A percentile compares a stretch with the other conserved stretches of the same genome.
Evolutionary conservation across 768 basidiomycete genomes (phyloP).

Genomic region (Hortiboletus campestris): DNA sequence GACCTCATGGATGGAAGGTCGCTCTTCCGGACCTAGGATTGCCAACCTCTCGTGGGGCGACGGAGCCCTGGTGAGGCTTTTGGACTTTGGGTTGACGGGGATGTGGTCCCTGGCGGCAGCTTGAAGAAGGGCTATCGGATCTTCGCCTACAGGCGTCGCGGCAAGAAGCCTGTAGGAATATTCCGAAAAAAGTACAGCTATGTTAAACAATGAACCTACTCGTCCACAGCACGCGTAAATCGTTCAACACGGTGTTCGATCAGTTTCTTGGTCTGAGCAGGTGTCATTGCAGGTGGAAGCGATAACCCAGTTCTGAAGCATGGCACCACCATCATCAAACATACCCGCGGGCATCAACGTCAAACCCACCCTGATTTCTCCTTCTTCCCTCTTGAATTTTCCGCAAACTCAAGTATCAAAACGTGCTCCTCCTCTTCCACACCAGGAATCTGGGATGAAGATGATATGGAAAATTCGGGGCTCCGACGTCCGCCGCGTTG

Average conservation of each 20-base stretch:
- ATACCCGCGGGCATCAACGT: not conserved
- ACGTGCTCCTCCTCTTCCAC: conserved; percentile 45
- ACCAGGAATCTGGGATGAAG: conserved; percentile 27
- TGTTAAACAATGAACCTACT: conserved; percentile 42
- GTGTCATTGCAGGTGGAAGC: conserved; percentile 42
- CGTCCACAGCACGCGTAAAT: conserved; percentile 65
- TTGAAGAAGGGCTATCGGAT: conserved; percentile 62
- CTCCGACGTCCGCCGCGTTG: conserved; percentile 32
- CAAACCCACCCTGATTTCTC: conserved; percentile 26
- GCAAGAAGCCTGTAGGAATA: conserved; percentile 48
- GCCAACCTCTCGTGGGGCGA: conserved; percentile 8
- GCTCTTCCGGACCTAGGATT: conserved; percentile 44
- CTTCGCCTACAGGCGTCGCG: conserved; percentile 50
- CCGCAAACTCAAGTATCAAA: conserved; percentile 50
- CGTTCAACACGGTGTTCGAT: conserved; percentile 66
- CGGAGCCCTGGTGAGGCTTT: not conserved
- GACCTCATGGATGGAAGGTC: conserved; percentile 57
- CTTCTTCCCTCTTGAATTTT: conserved; percentile 38
- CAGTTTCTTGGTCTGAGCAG: conserved; percentile 62
- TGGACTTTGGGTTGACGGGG: conserved; percentile 55
- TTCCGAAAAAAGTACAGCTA: not conserved
- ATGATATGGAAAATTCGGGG: conserved; percentile 41
- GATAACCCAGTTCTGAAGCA: conserved; percentile 18
- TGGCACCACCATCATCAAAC: not conserved
- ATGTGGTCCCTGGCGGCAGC: conserved; percentile 69